These are phyloP conservation scores for Fagus sylvatica DNA, from an alignment of 306 rosid genomes.

Conservation along the genomic window DNA sequence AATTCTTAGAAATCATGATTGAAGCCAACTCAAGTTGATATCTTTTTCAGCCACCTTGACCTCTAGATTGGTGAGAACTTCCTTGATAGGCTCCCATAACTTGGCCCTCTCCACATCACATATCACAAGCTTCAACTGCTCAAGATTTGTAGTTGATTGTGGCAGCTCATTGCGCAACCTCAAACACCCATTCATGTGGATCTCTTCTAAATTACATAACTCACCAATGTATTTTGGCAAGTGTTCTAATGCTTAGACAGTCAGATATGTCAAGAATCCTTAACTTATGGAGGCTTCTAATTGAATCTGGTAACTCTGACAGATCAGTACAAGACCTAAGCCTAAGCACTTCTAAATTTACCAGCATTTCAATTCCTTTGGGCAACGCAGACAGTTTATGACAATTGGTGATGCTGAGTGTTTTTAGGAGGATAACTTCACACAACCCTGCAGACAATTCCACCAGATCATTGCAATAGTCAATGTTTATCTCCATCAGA, in stretches of 20 bases:
- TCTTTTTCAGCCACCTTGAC: too few species aligned
- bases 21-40: too few species aligned
- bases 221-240: too few species aligned
- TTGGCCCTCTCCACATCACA: too few species aligned
- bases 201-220: too few species aligned
- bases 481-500: not conserved
- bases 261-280: not conserved
- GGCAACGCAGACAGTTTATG: not conserved
- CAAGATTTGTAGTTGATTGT: too few species aligned
- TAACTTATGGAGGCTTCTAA: fast-evolving
- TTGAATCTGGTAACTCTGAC: not conserved
- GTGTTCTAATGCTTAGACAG: too few species aligned
- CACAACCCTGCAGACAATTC: not conserved
- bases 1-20: too few species aligned
- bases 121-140: too few species aligned
- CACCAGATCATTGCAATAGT: not conserved
- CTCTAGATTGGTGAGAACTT: too few species aligned
- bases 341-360: not conserved
- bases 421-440: not conserved
- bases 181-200: not conserved
- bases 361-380: not conserved
- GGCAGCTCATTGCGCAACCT: too few species aligned
- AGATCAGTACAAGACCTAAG: not conserved
- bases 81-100: too few species aligned
- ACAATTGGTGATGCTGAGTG: not conserved